Evolutionary conservation across 78 protist genomes (phyloP), one percentile per base, ranked within the genome.

Genomic region (Dictyostelium brefeldianum): DNA sequence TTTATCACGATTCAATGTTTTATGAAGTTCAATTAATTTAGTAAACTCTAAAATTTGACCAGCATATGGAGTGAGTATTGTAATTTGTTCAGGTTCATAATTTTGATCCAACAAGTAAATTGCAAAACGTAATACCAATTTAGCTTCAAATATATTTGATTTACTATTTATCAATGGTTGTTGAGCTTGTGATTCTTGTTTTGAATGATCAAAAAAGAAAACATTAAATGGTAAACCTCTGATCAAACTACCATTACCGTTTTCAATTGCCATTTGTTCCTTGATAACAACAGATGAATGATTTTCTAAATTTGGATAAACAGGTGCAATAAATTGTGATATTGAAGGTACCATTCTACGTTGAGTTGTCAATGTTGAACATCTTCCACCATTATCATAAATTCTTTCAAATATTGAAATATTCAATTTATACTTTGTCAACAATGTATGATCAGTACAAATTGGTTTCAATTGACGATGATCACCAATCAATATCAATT

Each of bases 401-500:
- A 96, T 87, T 5, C 99, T 70, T 71, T 98, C 97, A 75, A 97
- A 96, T 25, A 97, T 83, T 20, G 98, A 97, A 17, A 81, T 31
- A 75, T 80, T 65, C 3, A 96, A 46, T 17, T 81, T 74, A 27
- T 62, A 81, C 56, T 93, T 65, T 17, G 43, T 56, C 14, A 78
- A 11, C 5, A 94, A 69, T 8, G 25, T 53, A 80, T 91, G 78
- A 54, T 77, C 95, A 15, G 64, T 36, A 18, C 65, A 54, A 15
- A 82, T 18, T 5, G 98, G 99, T 25, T 96, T 80, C 75, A 98
- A 95, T 82, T 98, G 99, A 67, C 79, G 14, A 83, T 98, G 98
- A 80, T 98, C 99, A 18, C 99, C 99, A 77, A 98, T 95, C 81
- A 97, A 41, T 43, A 97, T 78, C 20, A 97, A 78, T 47, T 95